These are phyloP conservation scores for Nicotiana undulata DNA, from an alignment of 257 asterid genomes.

Conservation along the genomic window DNA sequence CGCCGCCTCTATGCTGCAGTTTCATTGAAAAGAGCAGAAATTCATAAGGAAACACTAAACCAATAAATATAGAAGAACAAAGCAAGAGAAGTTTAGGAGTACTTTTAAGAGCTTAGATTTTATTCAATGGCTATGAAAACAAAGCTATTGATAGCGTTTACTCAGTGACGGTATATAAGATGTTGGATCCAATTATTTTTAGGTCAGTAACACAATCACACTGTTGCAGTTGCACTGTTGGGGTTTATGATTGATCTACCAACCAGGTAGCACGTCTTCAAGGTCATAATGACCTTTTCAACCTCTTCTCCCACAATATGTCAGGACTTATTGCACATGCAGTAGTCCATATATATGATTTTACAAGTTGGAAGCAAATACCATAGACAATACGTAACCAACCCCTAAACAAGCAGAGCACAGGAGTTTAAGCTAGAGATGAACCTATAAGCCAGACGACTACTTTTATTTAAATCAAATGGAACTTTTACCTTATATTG, in stretches of 20 bases:
- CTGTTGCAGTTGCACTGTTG: background rate
- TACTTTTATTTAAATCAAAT: background rate
- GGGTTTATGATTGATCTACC: background rate
- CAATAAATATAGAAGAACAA: background rate
- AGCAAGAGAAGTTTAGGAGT: background rate
- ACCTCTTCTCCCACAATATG: no score
- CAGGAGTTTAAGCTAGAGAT: no score
- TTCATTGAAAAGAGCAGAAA: background rate
- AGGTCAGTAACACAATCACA: background rate
- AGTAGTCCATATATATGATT: no score
- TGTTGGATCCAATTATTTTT: background rate
- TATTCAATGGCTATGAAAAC: background rate
- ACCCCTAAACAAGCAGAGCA: no score
- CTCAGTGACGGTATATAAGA: background rate
- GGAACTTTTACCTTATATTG: background rate
- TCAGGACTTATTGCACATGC: no score
- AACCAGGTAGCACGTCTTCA: background rate
- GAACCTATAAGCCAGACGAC: no score
- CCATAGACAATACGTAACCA: no score
- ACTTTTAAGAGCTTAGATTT: background rate
- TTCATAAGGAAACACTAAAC: background rate
- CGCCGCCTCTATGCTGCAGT: conserved; percentile 78
- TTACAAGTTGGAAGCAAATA: no score
- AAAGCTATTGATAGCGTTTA: background rate
- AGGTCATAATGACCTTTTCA: background rate